Conservation (phyloP, 441 rosid species). For the Corymbia citriodora region DNA sequence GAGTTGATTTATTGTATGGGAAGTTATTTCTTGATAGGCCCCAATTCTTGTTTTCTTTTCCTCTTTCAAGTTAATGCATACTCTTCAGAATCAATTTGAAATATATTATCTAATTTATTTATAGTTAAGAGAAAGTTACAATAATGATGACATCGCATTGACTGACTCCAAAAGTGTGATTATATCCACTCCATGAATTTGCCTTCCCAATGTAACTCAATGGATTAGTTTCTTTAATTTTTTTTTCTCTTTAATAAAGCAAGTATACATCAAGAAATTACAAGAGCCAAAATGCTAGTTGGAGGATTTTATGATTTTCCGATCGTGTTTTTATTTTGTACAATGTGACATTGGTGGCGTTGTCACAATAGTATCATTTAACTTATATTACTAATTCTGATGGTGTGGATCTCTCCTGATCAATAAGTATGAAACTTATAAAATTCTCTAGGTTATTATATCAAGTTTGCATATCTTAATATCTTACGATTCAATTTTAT, state of each 20-base stretch:
- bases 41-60: neutral
- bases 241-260: neutral
- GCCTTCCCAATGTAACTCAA: neutral
- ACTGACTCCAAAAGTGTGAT: neutral
- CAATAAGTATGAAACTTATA: neutral
- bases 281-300: neutral
- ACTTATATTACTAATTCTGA: neutral
- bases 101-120: neutral
- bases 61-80: neutral
- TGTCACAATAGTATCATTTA: neutral
- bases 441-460: neutral
- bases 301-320: neutral
- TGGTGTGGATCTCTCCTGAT: neutral
- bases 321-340: neutral
- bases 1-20: too few relatives aligned
- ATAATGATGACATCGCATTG: too few relatives aligned
- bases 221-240: neutral
- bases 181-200: neutral
- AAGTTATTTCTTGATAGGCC: neutral
- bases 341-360: neutral
- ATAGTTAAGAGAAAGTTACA: neutral
- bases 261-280: neutral
- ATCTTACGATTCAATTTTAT: neutral
- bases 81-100: neutral
- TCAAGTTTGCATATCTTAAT: neutral